Evolutionary conservation across 163 green algal species (phyloP).

Genomic region (Chlamydomonas reinhardtii): DNA sequence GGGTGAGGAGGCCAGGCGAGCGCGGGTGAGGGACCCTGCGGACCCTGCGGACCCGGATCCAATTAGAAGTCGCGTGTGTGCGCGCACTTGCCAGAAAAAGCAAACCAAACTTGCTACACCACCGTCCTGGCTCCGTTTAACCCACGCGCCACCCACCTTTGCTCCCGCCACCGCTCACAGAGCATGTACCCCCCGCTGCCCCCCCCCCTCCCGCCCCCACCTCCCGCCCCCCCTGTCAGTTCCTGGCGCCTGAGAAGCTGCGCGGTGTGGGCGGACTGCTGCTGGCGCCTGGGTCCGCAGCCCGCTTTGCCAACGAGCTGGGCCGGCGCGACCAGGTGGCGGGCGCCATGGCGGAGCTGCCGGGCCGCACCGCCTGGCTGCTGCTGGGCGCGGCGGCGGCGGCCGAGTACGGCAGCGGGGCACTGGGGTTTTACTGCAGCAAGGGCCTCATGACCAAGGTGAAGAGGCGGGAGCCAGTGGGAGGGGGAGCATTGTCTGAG

Average conservation of each 20-base stretch:
- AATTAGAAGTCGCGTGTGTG: no score
- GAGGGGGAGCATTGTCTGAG: not conserved
- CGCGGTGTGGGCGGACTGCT: constrained; percentile 77
- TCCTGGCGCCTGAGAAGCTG: constrained; percentile 91
- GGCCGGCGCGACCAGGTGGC: constrained; percentile 60
- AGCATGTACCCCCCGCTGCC: no score
- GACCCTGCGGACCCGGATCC: no score
- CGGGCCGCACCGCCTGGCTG: constrained; percentile 59
- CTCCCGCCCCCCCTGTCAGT: constrained; percentile 65
- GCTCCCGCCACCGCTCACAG: no score
- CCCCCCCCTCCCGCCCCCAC: no score
- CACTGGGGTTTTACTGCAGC: constrained; percentile 77
- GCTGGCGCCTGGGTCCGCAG: constrained; percentile 1
- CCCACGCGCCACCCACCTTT: no score
- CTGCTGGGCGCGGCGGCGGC: constrained; percentile 64
- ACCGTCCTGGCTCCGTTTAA: no score
- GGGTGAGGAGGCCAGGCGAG: no score
- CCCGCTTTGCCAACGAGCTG: constrained; percentile 92
- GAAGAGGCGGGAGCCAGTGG: not conserved
- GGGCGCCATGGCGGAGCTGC: constrained; percentile 55
- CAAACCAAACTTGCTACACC: no score
- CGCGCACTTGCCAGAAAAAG: no score
- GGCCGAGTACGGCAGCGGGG: constrained; percentile 61
- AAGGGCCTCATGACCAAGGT: constrained; percentile 75
- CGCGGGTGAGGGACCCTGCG: no score